Evolutionary conservation across 495 filamentous ascomycete species (phyloP), one percentile per base, ranked within the genome.

Genomic region (Articulospora tetracladia): DNA sequence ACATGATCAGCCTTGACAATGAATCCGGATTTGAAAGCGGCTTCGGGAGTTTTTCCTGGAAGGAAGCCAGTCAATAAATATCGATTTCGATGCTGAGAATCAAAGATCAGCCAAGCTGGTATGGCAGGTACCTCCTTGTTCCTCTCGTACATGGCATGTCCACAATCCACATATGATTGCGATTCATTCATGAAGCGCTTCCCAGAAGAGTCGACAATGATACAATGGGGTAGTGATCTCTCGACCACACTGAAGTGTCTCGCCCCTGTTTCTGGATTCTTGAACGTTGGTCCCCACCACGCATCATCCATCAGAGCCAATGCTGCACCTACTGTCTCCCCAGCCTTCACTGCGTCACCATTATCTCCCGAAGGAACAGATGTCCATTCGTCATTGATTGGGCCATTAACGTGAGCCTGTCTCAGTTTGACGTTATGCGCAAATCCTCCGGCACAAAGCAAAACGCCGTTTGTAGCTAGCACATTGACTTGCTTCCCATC

Each of bases 1-100:
- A 80, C 51, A 26, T 69, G 74, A 28, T 70, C 71, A 22, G 69
- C 77, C 61, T 74, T 70, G 11, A 49, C 26, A 1, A 76, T 69
- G 26, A 63, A 39, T 2, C 27, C 49, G 22, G 30, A 52, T 4
- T 49, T n/a, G 4, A 64, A 20, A 1, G 12, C 57, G 4, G 20
- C 2, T 7, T 58, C 22, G 0, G 61, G 62, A 7, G n/a, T 44
- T 23, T 32, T 51, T 4, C 59, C 47, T 26, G 67, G 63, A 20
- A 61, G 20, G 28, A 58, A 22, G 2, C 1, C 6, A 4, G 46
- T 41, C 4, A 66, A 25, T 0, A 57, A 20, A 58, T 67, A 70
- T 46, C 52, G 32, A n/a, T 63, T n/a, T n/a, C 63, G 62, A 57
- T 65, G 62, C 36, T 54, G 48, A 17, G 44, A 44, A 52, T 70